A percentile compares a stretch with the other conserved stretches of the same genome.
Conservation (phyloP, 139 green algal species). For the Coelastrella sp. region DNA sequence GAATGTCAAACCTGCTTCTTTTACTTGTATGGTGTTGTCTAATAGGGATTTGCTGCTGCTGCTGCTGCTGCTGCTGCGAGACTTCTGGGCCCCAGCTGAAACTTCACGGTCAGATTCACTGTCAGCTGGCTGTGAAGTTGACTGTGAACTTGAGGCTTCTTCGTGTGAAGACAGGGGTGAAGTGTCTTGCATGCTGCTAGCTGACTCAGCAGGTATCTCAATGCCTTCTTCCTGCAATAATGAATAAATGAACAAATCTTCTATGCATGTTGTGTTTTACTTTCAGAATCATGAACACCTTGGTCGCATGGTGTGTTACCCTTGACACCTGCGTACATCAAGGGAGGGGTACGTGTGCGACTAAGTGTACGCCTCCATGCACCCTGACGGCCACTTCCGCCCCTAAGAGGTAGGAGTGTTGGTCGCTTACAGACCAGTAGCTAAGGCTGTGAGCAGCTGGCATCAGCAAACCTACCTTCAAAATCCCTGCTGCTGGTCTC, state of each 20-base stretch:
- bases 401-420: too few relatives aligned
- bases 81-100: neutral
- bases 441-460: neutral
- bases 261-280: neutral
- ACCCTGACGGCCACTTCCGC: too few relatives aligned
- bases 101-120: neutral
- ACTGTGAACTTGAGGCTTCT: neutral
- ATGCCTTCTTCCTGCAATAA: conserved; percentile 10
- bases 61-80: conserved; percentile 8
- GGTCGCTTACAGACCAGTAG: neutral
- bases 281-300: too few relatives aligned
- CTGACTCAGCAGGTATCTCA: neutral
- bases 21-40: conserved; percentile 51
- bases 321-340: too few relatives aligned
- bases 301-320: too few relatives aligned
- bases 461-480: conserved; percentile 37
- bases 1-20: conserved; percentile 69
- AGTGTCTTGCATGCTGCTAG: neutral
- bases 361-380: too few relatives aligned
- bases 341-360: too few relatives aligned
- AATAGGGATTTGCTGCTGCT: conserved; percentile 15
- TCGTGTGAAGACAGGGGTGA: neutral
- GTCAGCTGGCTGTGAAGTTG: neutral
- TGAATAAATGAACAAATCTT: conserved; percentile 69
- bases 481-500: conserved; percentile 68